Base-by-base conservation (phyloP, 306 rosid genomes). In the Senna siamea region DNA sequence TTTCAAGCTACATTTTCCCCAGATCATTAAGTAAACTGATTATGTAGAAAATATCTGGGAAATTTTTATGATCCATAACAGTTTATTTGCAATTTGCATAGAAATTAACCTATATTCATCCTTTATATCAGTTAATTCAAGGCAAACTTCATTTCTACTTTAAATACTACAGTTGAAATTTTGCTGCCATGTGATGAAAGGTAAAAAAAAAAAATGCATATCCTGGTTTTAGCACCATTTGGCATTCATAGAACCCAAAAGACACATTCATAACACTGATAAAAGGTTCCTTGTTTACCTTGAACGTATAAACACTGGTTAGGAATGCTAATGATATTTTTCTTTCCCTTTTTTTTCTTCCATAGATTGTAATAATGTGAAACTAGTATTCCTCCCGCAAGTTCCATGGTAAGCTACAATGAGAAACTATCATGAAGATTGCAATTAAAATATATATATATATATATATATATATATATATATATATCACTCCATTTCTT, bases 401-500 rank as follows among this genome's bases (percentile, higher is more conserved):
- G 22, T 59, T 34, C 47, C 5, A 54, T 18, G 38, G 11, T 52
- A 35, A 77, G 68, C 66, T 69, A 51, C 73, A 55, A 64, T 50
- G 64, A 69, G 52, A 73, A 62, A 61, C 53, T 47, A 50, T 14
- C 69, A 69, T 55, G 66, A 58, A 66, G 13, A 55, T 70, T 76
- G 59, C 13, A 66, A 40, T 44, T 2, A 32, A 32, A 32, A 32
- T n/a, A n/a, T n/a, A n/a, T 26, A 26, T 26, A 26, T 26, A 26
- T 26, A 26, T 26, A 26, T 26, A 26, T 26, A 26, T 26, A 26
- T 26, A 26, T 26, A 26, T 26, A 3, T 26, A 37, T 37, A 37
- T 4, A 37, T 37, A 37, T 4, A 22, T 40, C 47, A 68, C 54
- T 46, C 52, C 77, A 35, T 60, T 51, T 67, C 59, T 43, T 32